Percentiles rank a stretch among this genome's conserved stretches.
phyloP scores from a whole-genome alignment of 2,329 filamentous ascomycete species.

The Penicillium sclerotiorum region DNA sequence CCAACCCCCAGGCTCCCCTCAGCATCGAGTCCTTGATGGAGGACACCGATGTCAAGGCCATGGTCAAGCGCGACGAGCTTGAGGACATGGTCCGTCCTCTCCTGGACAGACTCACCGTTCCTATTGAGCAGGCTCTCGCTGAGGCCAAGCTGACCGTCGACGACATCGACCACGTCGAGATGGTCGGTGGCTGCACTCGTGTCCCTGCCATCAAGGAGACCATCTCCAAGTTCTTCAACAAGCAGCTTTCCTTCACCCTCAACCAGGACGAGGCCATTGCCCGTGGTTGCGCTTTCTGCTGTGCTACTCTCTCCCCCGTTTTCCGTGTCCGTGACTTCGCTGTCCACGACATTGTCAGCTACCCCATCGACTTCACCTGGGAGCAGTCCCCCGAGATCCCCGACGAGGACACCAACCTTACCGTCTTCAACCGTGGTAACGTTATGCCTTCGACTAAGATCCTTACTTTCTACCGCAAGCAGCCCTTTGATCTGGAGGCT shows the following conservation, averaged over 20 bases:
- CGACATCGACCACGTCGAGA: slow-evolving; percentile 90
- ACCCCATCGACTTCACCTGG: slow-evolving; percentile 98
- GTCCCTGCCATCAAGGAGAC: slow-evolving; percentile 89
- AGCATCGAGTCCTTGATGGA: slow-evolving; percentile 99
- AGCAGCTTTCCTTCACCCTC: slow-evolving; percentile 89
- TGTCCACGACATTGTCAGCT: slow-evolving; percentile 95
- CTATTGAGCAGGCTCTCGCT: slow-evolving; percentile 88
- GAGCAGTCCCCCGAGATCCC: slow-evolving; percentile 98
- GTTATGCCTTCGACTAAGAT: slow-evolving; percentile 98
- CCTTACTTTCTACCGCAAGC: slow-evolving; percentile 97
- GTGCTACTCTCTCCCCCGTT: slow-evolving; percentile 92
- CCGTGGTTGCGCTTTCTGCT: slow-evolving; percentile 94
- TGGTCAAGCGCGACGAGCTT: slow-evolving; percentile 92
- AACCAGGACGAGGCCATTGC: slow-evolving; percentile 98
- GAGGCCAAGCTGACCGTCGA: slow-evolving; percentile 88
- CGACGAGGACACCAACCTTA: slow-evolving; percentile 95
- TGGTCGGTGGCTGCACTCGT: slow-evolving; percentile 93
- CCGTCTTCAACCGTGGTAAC: slow-evolving; percentile 96
- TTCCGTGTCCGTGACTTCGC: slow-evolving; percentile 99
- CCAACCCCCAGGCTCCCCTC: slow-evolving; percentile 87
- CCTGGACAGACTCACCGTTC: slow-evolving; percentile 69
- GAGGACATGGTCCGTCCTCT: slow-evolving; percentile 88
- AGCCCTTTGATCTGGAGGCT: slow-evolving; percentile 94
- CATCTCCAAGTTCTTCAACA: slow-evolving; percentile 89
- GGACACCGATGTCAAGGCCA: slow-evolving; percentile 84